Evolutionary conservation across 108 stramenopile species (phyloP), one percentile per base, ranked within the genome.

Genomic region (Nitzschia putrida): DNA sequence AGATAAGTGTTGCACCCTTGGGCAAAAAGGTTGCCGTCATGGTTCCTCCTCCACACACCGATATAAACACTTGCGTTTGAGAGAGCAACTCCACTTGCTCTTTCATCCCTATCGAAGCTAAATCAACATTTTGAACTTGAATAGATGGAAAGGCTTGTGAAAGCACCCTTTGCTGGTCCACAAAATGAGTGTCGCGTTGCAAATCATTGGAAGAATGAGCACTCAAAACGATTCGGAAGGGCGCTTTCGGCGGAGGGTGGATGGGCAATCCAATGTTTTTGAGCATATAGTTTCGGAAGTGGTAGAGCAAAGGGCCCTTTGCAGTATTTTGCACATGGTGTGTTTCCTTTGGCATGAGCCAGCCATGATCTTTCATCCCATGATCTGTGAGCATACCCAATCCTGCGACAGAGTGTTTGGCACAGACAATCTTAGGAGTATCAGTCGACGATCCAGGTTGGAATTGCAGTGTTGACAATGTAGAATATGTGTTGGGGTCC

Each of bases 381-480:
- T 85, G 84, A 57, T 85, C 84, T 18, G 80, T 75, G 56, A 85
- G 58, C 80, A 79, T 71, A 2, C 84, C 84, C 50, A 85, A 39
- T 40, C 84, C 84, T 13, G 84, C 80, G 1, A 72, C 80, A 9
- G 80, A 77, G 55, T 81, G 65, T 37, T 65, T 67, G 52, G 78
- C 59, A 67, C 84, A 85, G 18, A 85, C 57, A 37, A 72, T 58
- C 18, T 61, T 64, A 2, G 16, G 38, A 45, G n/a, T 13, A 25
- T 12, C 13, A 23, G 22, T 21, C 0, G n/a, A 18, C 43, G 25
- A 38, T 18, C 18, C 23, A 39, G 57, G 61, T 3, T 57, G 25
- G 23, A 56, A 26, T 16, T 66, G 23, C 11, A 57, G 0, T 22
- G 34, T 23, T n/a, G 37, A 66, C 13, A 55, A 7, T 3, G 79